Percentiles rank a stretch among this genome's conserved stretches.
Evolutionary conservation across 768 basidiomycete species (phyloP).

Genomic region (Tulasnella sp.): DNA sequence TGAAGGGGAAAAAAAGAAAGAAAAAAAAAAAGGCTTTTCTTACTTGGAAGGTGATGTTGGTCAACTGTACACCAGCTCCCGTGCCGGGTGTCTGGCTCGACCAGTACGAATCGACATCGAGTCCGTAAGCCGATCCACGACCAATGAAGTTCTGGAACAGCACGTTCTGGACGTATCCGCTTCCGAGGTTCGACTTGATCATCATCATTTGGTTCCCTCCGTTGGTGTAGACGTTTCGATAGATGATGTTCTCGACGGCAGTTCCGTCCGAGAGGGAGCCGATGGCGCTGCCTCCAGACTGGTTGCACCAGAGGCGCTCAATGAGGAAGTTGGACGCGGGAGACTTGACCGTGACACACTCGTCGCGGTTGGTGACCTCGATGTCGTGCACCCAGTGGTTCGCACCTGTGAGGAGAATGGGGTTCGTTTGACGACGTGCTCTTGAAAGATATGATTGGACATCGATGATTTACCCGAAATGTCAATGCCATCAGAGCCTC

Average conservation of each 20-base stretch:
- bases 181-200: conserved; percentile 23
- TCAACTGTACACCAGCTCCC: conserved; percentile 24
- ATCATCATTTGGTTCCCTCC: conserved; percentile 27
- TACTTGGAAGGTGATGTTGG: conserved; percentile 25
- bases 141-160: conserved; percentile 25
- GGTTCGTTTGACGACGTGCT: too few species aligned
- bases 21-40: not conserved
- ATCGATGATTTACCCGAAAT: conserved; percentile 19
- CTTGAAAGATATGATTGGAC: not conserved
- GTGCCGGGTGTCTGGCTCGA: conserved; percentile 18
- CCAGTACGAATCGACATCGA: conserved; percentile 26
- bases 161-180: conserved; percentile 24
- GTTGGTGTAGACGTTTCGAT: conserved; percentile 24
- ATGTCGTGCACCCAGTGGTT: conserved; percentile 30
- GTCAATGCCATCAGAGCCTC: conserved; percentile 27
- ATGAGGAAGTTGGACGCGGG: conserved; percentile 26
- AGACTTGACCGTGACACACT: conserved; percentile 29
- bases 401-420: conserved; percentile 5
- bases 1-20: too few species aligned
- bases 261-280: conserved; percentile 24
- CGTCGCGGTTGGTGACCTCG: conserved; percentile 27
- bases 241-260: conserved; percentile 23
- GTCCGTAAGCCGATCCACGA: conserved; percentile 25
- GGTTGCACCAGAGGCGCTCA: conserved; percentile 29
- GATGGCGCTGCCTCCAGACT: conserved; percentile 26